Evolutionary conservation across 176 grass and related monocot species (phyloP).

Genomic region (Areca catechu): DNA sequence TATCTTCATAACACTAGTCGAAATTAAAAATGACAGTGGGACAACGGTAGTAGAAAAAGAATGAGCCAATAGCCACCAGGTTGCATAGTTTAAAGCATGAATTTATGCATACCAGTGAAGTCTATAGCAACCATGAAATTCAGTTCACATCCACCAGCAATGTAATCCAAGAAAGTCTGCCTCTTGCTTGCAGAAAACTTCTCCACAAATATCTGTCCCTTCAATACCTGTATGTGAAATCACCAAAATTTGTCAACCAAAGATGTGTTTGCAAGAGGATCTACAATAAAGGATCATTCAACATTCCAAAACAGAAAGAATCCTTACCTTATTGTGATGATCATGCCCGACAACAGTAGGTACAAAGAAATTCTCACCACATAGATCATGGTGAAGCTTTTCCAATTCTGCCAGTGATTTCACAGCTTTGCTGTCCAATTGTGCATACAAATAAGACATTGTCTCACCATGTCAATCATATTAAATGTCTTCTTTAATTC

Average conservation of each 20-base stretch:
- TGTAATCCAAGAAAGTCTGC: slow-evolving; percentile 93
- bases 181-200: slow-evolving; percentile 55
- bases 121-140: slow-evolving; percentile 98
- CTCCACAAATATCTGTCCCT: slow-evolving; percentile 83
- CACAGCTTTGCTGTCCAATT: slow-evolving; percentile 77
- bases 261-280: background rate
- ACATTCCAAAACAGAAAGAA: slow-evolving; percentile 20
- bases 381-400: slow-evolving; percentile 45
- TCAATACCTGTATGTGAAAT: slow-evolving; percentile 43
- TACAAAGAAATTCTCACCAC: slow-evolving; percentile 76
- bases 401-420: slow-evolving; percentile 87
- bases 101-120: slow-evolving; percentile 62
- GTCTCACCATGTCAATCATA: no score
- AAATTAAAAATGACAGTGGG: slow-evolving; percentile 8
- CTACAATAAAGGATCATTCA: slow-evolving; percentile 9
- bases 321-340: slow-evolving; percentile 78
- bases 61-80: background rate
- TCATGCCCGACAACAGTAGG: slow-evolving; percentile 48
- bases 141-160: slow-evolving; percentile 65
- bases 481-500: no score
- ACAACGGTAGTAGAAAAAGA: slow-evolving; percentile 6
- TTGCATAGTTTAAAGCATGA: slow-evolving; percentile 5
- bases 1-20: slow-evolving; percentile 8
- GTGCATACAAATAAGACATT: no score
- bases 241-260: no score